A percentile compares a stretch with the other conserved stretches of the same genome.
These are phyloP conservation scores for Fusarium dimerum DNA, from an alignment of 2,329 filamentous ascomycete species.

Conservation along the genomic window DNA sequence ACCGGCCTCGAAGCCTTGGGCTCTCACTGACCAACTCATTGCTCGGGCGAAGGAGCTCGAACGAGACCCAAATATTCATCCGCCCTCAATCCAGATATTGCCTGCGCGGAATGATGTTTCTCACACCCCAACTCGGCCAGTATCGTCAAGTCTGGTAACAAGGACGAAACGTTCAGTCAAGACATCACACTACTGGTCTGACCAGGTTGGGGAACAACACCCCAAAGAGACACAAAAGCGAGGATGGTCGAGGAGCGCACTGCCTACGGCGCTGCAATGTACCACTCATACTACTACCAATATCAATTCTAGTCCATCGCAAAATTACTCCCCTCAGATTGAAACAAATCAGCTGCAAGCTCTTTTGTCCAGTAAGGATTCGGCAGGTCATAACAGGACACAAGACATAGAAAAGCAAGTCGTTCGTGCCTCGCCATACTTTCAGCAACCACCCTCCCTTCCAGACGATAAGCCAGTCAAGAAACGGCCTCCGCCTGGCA, in stretches of 20 bases:
- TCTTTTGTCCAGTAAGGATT: background rate
- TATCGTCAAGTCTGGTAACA: slow-evolving; percentile 1
- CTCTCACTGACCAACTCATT: slow-evolving; percentile 39
- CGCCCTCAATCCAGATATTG: slow-evolving; percentile 4
- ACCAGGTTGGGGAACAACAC: slow-evolving; percentile 16
- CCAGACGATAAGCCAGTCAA: slow-evolving; percentile 10
- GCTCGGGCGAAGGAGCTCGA: slow-evolving; percentile 31
- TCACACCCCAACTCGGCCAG: background rate
- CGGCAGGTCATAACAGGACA: background rate
- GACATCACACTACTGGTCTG: slow-evolving; percentile 33
- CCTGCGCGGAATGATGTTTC: background rate
- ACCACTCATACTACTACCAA: background rate
- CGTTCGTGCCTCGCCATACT: slow-evolving; percentile 36
- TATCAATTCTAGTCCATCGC: background rate
- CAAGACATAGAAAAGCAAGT: slow-evolving; percentile 5
- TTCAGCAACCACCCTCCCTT: slow-evolving; percentile 19
- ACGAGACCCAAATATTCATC: slow-evolving; percentile 18
- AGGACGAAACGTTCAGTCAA: slow-evolving; percentile 12
- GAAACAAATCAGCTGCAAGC: background rate
- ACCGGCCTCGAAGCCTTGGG: slow-evolving; percentile 29
- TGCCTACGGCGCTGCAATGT: background rate
- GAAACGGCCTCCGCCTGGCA: slow-evolving; percentile 43
- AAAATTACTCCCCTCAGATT: background rate
- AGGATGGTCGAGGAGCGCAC: background rate
- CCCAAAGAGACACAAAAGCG: slow-evolving; percentile 16